Percentiles rank a stretch among this genome's conserved stretches.
Evolutionary conservation across 1,284 basidiomycete genomes (phyloP).

Genomic region (Schizophyllum commune): DNA sequence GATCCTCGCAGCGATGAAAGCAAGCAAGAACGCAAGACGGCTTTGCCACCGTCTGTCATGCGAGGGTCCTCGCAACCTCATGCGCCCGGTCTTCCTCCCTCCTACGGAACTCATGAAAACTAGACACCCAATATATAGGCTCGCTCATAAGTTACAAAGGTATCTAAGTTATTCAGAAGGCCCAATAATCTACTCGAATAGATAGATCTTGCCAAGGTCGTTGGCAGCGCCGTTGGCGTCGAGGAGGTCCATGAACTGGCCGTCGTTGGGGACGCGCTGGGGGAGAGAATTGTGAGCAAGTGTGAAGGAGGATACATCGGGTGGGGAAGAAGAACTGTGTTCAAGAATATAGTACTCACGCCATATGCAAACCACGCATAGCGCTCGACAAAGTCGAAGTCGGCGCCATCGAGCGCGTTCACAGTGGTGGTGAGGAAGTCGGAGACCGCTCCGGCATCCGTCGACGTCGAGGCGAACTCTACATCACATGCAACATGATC

Average conservation of each 20-base stretch:
- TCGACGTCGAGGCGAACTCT: slow-evolving; percentile 44
- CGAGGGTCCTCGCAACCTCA: no score
- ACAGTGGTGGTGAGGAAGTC: slow-evolving; percentile 35
- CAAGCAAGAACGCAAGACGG: no score
- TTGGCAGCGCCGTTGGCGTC: slow-evolving; percentile 34
- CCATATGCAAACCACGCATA: slow-evolving; percentile 43
- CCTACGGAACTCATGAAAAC: neutral
- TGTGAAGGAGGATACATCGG: no score
- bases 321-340: no score
- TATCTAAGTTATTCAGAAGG: neutral
- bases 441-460: slow-evolving; percentile 31
- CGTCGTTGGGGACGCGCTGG: slow-evolving; percentile 28
- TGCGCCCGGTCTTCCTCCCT: no score
- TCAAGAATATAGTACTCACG: slow-evolving; percentile 29
- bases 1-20: no score
- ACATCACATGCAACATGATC: slow-evolving; percentile 21
- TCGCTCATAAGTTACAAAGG: neutral
- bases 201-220: slow-evolving; percentile 31
- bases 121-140: neutral
- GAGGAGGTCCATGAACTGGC: slow-evolving; percentile 35
- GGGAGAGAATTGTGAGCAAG: slow-evolving; percentile 1
- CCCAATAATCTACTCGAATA: neutral
- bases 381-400: slow-evolving; percentile 34
- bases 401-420: slow-evolving; percentile 27
- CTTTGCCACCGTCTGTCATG: no score